Evolutionary conservation across 192 early-diverging fungal genomes (phyloP).

Genomic region (Coemansia sp.): DNA sequence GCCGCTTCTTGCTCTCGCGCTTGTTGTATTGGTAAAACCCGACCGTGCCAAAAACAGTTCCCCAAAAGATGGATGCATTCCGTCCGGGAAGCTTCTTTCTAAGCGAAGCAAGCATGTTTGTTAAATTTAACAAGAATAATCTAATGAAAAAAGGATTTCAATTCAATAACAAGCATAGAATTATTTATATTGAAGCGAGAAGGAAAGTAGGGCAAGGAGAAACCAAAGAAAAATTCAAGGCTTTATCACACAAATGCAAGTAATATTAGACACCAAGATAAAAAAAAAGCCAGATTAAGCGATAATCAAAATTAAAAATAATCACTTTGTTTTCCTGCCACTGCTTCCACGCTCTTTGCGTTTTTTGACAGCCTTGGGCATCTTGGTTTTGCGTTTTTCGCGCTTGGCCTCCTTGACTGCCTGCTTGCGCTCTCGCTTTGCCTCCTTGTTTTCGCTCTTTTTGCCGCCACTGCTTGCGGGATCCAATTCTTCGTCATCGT

Average conservation of each 20-base stretch:
- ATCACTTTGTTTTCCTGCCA: constrained; percentile 59
- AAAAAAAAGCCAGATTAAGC: not conserved
- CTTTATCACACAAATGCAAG: not conserved
- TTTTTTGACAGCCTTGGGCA: constrained; percentile 96
- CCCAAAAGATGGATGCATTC: constrained; percentile 51
- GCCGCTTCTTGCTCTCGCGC: constrained; percentile 32
- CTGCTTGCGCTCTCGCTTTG: constrained; percentile 86
- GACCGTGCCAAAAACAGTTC: constrained; percentile 20
- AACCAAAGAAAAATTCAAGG: too few relatives aligned
- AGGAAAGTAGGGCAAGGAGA: not conserved
- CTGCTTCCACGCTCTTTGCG: constrained; percentile 76
- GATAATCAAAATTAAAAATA: not conserved
- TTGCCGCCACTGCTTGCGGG: constrained; percentile 56
- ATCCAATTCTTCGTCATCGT: constrained; percentile 35
- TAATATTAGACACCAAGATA: not conserved
- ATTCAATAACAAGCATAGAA: not conserved
- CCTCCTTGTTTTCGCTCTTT: constrained; percentile 83
- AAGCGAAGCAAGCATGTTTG: constrained; percentile 26
- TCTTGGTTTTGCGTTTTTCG: constrained; percentile 90
- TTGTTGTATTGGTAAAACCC: constrained; percentile 53
- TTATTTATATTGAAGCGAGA: not conserved
- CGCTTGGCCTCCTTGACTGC: constrained; percentile 86
- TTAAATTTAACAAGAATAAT: not conserved
- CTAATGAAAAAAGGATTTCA: not conserved
- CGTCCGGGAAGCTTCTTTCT: constrained; percentile 48